Evolutionary conservation across 225 moss, liverwort and hornwort genomes (phyloP).

Genomic region (Pleurozium schreberi): DNA sequence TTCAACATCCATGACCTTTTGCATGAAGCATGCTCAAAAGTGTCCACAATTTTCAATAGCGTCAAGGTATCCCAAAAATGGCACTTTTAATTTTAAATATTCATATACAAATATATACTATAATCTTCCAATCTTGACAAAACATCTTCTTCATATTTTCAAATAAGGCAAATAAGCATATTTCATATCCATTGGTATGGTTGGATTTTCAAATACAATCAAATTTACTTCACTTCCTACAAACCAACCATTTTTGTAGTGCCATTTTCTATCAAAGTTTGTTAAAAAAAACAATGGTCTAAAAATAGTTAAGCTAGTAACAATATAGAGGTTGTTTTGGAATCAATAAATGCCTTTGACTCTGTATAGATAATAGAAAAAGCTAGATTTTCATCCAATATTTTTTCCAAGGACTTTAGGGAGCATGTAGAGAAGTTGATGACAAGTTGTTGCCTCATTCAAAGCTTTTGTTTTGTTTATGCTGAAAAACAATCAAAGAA

Average conservation of each 20-base stretch:
- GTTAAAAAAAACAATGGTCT: neutral
- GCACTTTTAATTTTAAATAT: neutral
- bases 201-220: neutral
- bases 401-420: neutral
- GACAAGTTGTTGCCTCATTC: neutral
- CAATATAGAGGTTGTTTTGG: fast-evolving
- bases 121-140: neutral
- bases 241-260: fast-evolving
- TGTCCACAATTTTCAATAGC: fast-evolving
- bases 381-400: neutral
- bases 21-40: neutral
- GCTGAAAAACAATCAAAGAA: neutral
- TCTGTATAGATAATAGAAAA: fast-evolving
- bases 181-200: fast-evolving
- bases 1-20: fast-evolving
- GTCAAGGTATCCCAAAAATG: fast-evolving
- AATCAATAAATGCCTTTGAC: fast-evolving
- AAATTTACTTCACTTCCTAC: neutral
- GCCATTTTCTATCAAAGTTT: no score
- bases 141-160: neutral
- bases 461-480: neutral
- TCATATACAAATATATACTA: neutral
- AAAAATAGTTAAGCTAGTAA: no score
- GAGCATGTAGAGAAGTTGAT: fast-evolving
- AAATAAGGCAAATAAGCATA: neutral